Evolutionary conservation across 176 grass and related monocot genomes (phyloP).

Genomic region (Tuctoria greenei): DNA sequence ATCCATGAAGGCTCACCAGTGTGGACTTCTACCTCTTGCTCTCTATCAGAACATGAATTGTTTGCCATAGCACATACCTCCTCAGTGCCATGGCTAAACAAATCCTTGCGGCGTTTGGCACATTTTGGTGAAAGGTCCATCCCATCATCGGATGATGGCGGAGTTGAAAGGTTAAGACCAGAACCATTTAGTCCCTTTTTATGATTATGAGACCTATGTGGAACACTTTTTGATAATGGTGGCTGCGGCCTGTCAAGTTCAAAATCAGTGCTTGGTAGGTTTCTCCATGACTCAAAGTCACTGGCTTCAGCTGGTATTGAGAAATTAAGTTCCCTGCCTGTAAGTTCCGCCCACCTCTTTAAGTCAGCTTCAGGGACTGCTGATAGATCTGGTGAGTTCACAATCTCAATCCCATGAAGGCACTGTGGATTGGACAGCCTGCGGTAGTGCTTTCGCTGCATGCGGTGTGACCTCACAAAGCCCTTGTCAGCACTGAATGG

Average conservation of each 20-base stretch:
- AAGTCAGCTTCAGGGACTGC: constrained; percentile 47
- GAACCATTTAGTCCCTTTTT: constrained; percentile 62
- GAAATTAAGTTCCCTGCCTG: constrained; percentile 68
- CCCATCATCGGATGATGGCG: constrained; percentile 49
- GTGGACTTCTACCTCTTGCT: constrained; percentile 61
- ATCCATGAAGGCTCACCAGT: constrained; percentile 54
- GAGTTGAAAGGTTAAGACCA: constrained; percentile 63
- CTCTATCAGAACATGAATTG: constrained; percentile 58
- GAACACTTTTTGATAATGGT: constrained; percentile 33
- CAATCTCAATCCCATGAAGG: constrained; percentile 71
- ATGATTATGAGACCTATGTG: constrained; percentile 47
- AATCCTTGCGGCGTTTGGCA: constrained; percentile 59
- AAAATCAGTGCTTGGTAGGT: constrained; percentile 69
- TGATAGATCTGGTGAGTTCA: constrained; percentile 49
- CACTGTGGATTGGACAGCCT: constrained; percentile 77
- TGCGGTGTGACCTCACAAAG: constrained; percentile 57
- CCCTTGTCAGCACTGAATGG: constrained; percentile 59
- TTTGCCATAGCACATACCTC: constrained; percentile 54
- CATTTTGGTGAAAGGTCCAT: constrained; percentile 62
- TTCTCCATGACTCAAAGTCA: constrained; percentile 69
- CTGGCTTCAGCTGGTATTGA: constrained; percentile 58
- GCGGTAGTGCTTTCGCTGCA: constrained; percentile 69
- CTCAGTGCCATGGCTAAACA: constrained; percentile 41
- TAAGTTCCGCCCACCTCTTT: constrained; percentile 69
- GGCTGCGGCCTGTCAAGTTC: constrained; percentile 64